These are phyloP conservation scores for Solanum piurae DNA, from an alignment of 257 asterid species.

Conservation along the genomic window DNA sequence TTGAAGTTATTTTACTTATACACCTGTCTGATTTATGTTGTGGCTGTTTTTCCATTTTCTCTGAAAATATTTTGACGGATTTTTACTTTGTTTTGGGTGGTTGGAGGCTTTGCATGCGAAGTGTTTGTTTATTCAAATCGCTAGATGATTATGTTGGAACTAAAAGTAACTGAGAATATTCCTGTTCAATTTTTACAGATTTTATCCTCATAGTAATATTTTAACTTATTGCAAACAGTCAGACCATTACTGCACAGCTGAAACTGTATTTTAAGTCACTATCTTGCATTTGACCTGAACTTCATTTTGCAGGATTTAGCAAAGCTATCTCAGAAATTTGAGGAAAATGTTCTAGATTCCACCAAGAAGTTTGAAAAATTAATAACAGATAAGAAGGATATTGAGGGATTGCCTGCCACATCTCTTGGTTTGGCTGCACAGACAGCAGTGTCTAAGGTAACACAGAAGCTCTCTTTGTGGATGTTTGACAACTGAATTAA, in stretches of 20 bases:
- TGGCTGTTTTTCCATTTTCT: background rate
- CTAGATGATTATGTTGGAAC: background rate
- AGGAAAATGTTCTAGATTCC: constrained; percentile 87
- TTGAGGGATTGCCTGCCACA: constrained; percentile 81
- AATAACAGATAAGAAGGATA: constrained; percentile 75
- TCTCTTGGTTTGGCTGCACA: constrained; percentile 98
- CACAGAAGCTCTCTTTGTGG: background rate
- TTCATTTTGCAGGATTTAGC: constrained; percentile 61
- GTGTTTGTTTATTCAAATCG: background rate
- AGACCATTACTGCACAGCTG: background rate
- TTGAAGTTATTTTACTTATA: background rate
- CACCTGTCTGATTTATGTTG: background rate
- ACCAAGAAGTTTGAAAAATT: constrained; percentile 91
- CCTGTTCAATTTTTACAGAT: background rate
- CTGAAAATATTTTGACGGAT: background rate
- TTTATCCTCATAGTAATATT: background rate
- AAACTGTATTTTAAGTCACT: background rate
- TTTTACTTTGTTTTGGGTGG: background rate
- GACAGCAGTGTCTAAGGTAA: constrained; percentile 91
- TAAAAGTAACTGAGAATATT: background rate
- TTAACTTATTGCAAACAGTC: background rate
- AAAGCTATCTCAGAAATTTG: constrained; percentile 79
- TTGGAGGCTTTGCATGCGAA: background rate
- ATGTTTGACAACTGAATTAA: background rate
- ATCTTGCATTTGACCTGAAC: background rate